These are phyloP conservation scores for Cylindrotheca closterium DNA, from an alignment of 108 stramenopile genomes.

Conservation along the genomic window DNA sequence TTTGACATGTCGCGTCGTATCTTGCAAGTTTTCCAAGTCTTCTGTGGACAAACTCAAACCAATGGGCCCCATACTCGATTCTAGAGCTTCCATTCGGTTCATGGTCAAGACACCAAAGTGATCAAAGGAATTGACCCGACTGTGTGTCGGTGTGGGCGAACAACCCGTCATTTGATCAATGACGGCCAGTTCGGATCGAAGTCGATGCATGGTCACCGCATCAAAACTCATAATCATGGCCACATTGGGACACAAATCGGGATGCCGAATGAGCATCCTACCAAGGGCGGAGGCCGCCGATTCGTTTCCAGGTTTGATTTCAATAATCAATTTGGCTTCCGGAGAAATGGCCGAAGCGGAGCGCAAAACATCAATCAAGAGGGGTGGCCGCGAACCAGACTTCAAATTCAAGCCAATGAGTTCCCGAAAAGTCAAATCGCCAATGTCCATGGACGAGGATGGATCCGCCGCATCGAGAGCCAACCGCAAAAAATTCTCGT, in stretches of 20 bases:
- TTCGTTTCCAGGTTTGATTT: slow-evolving; percentile 78
- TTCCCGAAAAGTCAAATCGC: slow-evolving; percentile 71
- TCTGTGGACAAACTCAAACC: slow-evolving; percentile 26
- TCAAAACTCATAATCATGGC: slow-evolving; percentile 80
- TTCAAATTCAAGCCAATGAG: slow-evolving; percentile 64
- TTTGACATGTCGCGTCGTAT: not conserved
- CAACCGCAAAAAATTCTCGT: slow-evolving; percentile 65
- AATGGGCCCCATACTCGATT: slow-evolving; percentile 1
- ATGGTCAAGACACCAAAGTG: slow-evolving; percentile 31
- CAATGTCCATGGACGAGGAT: slow-evolving; percentile 45
- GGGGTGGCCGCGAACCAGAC: slow-evolving; percentile 64
- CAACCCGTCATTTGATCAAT: not conserved
- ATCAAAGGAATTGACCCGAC: slow-evolving; percentile 24
- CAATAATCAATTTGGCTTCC: slow-evolving; percentile 56
- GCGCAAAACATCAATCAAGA: slow-evolving; percentile 70
- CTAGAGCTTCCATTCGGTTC: slow-evolving; percentile 2
- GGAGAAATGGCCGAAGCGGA: slow-evolving; percentile 64
- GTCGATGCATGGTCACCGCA: slow-evolving; percentile 65
- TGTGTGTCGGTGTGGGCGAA: slow-evolving; percentile 3
- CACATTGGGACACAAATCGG: slow-evolving; percentile 51
- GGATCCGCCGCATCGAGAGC: slow-evolving; percentile 45
- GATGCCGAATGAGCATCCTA: slow-evolving; percentile 57
- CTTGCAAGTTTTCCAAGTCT: slow-evolving; percentile 2
- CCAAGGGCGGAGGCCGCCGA: slow-evolving; percentile 65
- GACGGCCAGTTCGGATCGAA: slow-evolving; percentile 44